Base-by-base conservation (phyloP, 805 yeast genomes). In the Teunomyces lycoperdinae region DNA sequence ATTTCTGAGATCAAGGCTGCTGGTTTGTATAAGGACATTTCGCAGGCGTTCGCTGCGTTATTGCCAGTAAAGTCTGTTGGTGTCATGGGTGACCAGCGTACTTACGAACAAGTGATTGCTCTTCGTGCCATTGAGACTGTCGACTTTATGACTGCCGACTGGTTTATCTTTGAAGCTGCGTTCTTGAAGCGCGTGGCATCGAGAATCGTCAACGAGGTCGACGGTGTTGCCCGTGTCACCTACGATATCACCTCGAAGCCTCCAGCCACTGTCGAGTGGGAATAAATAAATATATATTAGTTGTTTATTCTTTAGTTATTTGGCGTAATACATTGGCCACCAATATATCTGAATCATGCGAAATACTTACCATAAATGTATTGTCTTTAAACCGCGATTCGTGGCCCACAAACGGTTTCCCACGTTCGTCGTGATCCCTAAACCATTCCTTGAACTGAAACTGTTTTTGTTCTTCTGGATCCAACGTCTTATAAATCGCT, bases 241-340 rank as follows among this genome's bases (percentile, higher is more conserved):
- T 94, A 94, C 72, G 99, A 94, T 71, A 91, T 94, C 69, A 94
- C 99, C 51, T 90, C 97, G 51, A 94, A 94, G 77, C 99, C 99
- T 49, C 99, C 99, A 53, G 99, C 99, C 51, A 94, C 99, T 51
- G 99, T 94, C 58, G 99, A 94, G 72, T 94, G 98, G 99, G 99
- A 94, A 76, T 92, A 85, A 62, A 49, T 48, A 32, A 39, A 27
- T 43, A 31, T 27, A 11, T 14, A 16, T 3, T 34, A 34, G 7
- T 16, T 27, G n/a, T 29, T 13, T 36, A 27, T 46, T 27, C 29
- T 30, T 10, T 46, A 11, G 11, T 40, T 20, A 9, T 44, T 46
- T 67, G 77, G 46, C 85, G 63, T 48, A 81, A 50, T 1, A 84
- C 87, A 9, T 76, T 74, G 5, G 89, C 81, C 29, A 78, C 66